phyloP scores from a whole-genome alignment of 495 filamentous ascomycete genomes.

The Aspergillus bridgeri region DNA sequence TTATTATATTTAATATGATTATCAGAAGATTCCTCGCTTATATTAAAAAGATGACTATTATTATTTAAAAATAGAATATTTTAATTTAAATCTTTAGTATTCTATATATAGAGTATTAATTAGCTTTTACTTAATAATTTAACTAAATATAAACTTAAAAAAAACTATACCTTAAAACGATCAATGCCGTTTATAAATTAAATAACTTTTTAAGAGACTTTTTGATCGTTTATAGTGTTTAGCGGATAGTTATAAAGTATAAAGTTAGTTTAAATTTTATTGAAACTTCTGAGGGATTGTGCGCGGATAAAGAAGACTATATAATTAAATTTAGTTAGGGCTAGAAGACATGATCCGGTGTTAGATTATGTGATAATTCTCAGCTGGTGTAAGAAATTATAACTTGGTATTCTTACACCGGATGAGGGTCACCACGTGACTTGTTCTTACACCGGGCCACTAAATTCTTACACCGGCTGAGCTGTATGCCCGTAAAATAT shows the following conservation, averaged over 20 bases:
- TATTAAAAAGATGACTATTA: too few species aligned
- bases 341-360: background rate
- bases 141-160: constrained; percentile 13
- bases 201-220: constrained; percentile 17
- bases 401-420: constrained; percentile 5
- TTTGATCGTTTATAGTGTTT: constrained; percentile 14
- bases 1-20: too few species aligned
- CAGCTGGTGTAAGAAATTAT: background rate
- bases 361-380: background rate
- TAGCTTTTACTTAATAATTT: constrained; percentile 17
- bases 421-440: constrained; percentile 20
- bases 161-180: constrained; percentile 16
- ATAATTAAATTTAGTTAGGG: too few species aligned
- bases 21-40: too few species aligned
- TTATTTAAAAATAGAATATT: too few species aligned
- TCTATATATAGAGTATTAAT: too few species aligned
- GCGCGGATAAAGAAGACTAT: too few species aligned
- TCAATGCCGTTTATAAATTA: constrained; percentile 21
- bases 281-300: background rate
- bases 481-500: too few species aligned
- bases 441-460: background rate
- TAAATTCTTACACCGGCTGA: too few species aligned
- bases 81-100: too few species aligned
- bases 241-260: constrained; percentile 18
- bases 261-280: background rate